Base-by-base conservation (phyloP, 2,329 filamentous ascomycete genomes). In the Botrytis byssoidea region DNA sequence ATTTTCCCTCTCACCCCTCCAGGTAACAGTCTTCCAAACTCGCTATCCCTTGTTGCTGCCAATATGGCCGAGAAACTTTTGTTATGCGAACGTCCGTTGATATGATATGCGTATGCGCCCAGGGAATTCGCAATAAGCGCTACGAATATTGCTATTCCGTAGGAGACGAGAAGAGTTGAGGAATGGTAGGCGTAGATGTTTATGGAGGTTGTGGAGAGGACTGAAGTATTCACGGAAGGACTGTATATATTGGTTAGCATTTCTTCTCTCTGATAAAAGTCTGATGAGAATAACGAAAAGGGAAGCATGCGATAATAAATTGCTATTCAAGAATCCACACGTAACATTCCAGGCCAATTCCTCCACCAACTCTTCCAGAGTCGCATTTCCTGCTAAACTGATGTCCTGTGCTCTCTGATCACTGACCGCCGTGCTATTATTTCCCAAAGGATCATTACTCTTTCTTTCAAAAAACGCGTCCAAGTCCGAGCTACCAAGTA, bases 61-160 rank as follows among this genome's bases (percentile, higher is more conserved):
- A 78, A 12, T 10, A 78, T 74, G 0, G 77, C 74, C 8, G 77
- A 78, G 74, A 78, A 78, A 22, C 51, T 60, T 40, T 73, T 77
- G 25, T 74, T 74, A 61, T 78, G 76, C 1, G 73, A 59, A 18
- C 73, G 71, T 1, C 74, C 74, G 35, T 78, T 79, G 10, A 59
- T 40, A 16, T 46, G 35, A 57, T 78, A 77, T 0, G 78, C 74
- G 22, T 71, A 76, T 37, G 71, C 74, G 3, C 76, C 76, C 6
- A 76, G 35, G 6, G 74, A 35, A 29, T 74, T 76, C 35, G 70
- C 76, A 1, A 73, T 16, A 18, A 76, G 61, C 4, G 76, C 51
- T 35, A 73, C 65, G 20, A 73, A 20, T 1, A 76, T 74, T 4
- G 76, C 75, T n/a, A 76, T 18, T 29, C 70, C 70, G 68, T 77